Evolutionary conservation across 2,329 filamentous ascomycete genomes (phyloP).

Genomic region (Plectosphaerella plurivora): DNA sequence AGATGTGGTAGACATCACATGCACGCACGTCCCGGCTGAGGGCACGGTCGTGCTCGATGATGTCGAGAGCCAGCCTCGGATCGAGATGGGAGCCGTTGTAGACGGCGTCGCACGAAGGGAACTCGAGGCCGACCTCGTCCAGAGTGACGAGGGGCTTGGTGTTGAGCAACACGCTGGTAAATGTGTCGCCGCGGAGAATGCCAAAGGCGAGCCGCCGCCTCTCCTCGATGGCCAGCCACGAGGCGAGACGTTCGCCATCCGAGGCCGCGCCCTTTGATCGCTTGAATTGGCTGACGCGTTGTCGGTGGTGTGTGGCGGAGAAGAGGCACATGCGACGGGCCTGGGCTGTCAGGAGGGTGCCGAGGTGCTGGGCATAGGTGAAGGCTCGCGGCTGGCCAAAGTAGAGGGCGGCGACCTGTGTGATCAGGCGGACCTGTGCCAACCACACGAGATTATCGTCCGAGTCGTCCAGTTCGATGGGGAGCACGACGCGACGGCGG

Average conservation of each 20-base stretch:
- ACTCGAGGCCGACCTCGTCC: neutral
- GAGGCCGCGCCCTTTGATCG: neutral
- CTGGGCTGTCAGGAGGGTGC: neutral
- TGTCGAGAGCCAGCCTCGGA: neutral
- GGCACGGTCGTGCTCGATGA: constrained; percentile 1
- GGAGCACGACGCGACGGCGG: neutral
- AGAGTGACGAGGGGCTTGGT: neutral
- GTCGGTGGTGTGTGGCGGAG: neutral
- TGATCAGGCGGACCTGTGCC: neutral
- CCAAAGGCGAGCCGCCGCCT: neutral
- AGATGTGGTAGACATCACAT: neutral
- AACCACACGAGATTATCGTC: constrained; percentile 1
- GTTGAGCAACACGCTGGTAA: constrained; percentile 1
- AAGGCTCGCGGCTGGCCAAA: constrained; percentile 1
- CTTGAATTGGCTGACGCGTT: neutral
- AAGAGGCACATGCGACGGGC: constrained; percentile 1
- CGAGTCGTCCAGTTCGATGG: neutral
- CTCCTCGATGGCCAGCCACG: neutral
- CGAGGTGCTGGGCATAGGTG: constrained; percentile 1
- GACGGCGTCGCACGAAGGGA: neutral
- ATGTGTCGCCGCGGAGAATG: neutral
- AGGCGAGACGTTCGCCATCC: neutral
- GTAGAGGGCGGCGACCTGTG: constrained; percentile 1
- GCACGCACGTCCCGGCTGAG: neutral
- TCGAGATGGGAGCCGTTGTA: neutral